Conservation (phyloP, 2,329 filamentous ascomycete species). For the Cryphonectria nitschkei region DNA sequence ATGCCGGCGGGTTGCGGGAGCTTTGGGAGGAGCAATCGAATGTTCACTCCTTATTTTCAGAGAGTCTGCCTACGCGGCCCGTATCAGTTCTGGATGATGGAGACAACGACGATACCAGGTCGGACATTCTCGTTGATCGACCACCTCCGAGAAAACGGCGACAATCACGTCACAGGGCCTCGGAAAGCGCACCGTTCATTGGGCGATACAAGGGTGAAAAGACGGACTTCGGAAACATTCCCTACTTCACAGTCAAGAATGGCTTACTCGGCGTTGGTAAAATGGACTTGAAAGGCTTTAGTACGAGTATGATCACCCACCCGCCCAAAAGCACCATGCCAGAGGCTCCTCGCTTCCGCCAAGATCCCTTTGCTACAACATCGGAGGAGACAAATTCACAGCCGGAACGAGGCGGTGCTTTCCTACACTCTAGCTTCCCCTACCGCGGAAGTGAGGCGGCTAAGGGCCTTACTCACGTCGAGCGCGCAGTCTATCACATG, state of each 20-base stretch:
- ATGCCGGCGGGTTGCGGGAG: conserved; percentile 22
- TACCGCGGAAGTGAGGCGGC: conserved; percentile 42
- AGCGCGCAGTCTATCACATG: conserved; percentile 22
- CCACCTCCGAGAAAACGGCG: conserved; percentile 23
- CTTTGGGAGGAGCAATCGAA: conserved; percentile 30
- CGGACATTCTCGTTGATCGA: conserved; percentile 28
- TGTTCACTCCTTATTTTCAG: conserved; percentile 27
- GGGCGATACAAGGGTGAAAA: background rate
- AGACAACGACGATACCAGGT: conserved; percentile 18
- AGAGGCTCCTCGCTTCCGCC: conserved; percentile 18
- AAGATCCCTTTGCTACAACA: conserved; percentile 26
- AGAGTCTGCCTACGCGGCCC: conserved; percentile 21
- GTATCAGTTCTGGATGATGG: conserved; percentile 2
- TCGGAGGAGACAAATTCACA: conserved; percentile 23
- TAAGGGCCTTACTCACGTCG: conserved; percentile 31
- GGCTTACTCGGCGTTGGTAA: conserved; percentile 10
- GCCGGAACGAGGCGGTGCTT: conserved; percentile 15
- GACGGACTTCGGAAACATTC: conserved; percentile 8
- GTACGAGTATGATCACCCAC: conserved; percentile 28
- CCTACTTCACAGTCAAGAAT: conserved; percentile 23
- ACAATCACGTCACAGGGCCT: conserved; percentile 12
- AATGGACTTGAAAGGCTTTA: conserved; percentile 13
- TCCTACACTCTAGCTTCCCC: conserved; percentile 39
- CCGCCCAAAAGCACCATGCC: conserved; percentile 16
- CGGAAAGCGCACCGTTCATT: conserved; percentile 6